Conservation (phyloP, 2,329 filamentous ascomycete species). For the Periconia sp. region DNA sequence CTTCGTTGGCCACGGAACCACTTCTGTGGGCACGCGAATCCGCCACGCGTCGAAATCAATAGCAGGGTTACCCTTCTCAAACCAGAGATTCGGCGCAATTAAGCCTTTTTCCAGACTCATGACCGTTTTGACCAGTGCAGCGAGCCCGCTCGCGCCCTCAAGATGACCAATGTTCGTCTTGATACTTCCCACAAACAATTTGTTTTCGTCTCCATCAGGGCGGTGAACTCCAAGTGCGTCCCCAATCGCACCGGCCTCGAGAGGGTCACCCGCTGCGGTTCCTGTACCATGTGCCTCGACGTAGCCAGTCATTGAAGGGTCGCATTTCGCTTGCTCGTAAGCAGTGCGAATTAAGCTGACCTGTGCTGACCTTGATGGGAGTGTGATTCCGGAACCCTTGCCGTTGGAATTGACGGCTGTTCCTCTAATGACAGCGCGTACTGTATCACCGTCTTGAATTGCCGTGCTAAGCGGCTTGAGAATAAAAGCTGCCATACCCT, state of each 20-base stretch:
- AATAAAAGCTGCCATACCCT: slow-evolving; percentile 50
- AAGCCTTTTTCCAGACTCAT: not conserved
- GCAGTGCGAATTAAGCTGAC: not conserved
- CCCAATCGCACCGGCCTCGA: slow-evolving; percentile 7
- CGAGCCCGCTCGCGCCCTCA: not conserved
- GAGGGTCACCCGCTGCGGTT: slow-evolving; percentile 51
- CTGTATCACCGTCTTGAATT: slow-evolving; percentile 35
- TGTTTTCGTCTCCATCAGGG: not conserved
- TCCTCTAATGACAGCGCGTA: slow-evolving; percentile 22
- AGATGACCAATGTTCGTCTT: not conserved
- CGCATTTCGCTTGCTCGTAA: not conserved
- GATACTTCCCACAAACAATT: not conserved
- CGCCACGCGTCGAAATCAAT: not conserved
- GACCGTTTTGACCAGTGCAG: not conserved
- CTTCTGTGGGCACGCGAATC: not conserved
- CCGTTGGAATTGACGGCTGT: slow-evolving; percentile 18
- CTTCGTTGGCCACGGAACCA: slow-evolving; percentile 1
- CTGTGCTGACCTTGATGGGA: not conserved
- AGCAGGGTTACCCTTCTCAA: not conserved
- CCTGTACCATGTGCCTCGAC: slow-evolving; percentile 55
- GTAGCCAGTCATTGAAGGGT: slow-evolving; percentile 8
- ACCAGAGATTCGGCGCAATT: not conserved
- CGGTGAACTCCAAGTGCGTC: not conserved
- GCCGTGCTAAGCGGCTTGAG: slow-evolving; percentile 52
- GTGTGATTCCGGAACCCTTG: slow-evolving; percentile 1